Conservation (phyloP, 1,284 basidiomycete species). For the Tetrapyrgos nigripes region DNA sequence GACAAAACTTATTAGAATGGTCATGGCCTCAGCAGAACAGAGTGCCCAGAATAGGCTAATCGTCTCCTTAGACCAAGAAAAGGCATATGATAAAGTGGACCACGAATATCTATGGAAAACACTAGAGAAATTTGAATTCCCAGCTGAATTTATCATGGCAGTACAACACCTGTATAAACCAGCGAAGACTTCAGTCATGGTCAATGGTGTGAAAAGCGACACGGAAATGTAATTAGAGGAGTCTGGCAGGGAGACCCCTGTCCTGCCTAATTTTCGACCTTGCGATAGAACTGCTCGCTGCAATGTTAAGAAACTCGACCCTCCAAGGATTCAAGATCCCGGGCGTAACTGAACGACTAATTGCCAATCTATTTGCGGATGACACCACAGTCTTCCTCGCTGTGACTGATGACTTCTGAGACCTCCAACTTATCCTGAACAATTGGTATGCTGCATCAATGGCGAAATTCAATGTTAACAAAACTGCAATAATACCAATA, state of each 20-base stretch:
- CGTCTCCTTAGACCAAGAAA: too few species aligned
- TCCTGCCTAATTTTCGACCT: constrained; percentile 38
- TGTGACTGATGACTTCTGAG: constrained; percentile 3
- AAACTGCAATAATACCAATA: constrained; percentile 27
- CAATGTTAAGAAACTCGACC: constrained; percentile 5
- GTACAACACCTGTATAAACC: constrained; percentile 24
- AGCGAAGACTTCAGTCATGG: constrained; percentile 19
- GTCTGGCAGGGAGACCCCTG: constrained; percentile 32
- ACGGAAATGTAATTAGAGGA: constrained; percentile 20
- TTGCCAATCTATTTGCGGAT: constrained; percentile 20
- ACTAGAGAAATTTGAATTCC: too few species aligned
- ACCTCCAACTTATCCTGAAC: constrained; percentile 16
- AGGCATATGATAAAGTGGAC: too few species aligned
- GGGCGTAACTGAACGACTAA: constrained; percentile 4
- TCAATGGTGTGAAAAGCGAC: constrained; percentile 24
- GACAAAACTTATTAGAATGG: constrained; percentile 14
- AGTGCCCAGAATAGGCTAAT: constrained; percentile 19
- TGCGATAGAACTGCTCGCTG: constrained; percentile 22
- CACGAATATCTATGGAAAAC: too few species aligned
- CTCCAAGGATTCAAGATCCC: constrained; percentile 17
- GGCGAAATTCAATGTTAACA: constrained; percentile 29
- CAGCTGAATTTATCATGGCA: constrained; percentile 19
- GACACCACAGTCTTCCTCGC: constrained; percentile 17
- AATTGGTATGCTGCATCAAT: constrained; percentile 25
- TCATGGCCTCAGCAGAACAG: constrained; percentile 20